Evolutionary conservation across 345 rosid genomes (phyloP), one percentile per base, ranked within the genome.

Genomic region (Hibiscus tridactylites): DNA sequence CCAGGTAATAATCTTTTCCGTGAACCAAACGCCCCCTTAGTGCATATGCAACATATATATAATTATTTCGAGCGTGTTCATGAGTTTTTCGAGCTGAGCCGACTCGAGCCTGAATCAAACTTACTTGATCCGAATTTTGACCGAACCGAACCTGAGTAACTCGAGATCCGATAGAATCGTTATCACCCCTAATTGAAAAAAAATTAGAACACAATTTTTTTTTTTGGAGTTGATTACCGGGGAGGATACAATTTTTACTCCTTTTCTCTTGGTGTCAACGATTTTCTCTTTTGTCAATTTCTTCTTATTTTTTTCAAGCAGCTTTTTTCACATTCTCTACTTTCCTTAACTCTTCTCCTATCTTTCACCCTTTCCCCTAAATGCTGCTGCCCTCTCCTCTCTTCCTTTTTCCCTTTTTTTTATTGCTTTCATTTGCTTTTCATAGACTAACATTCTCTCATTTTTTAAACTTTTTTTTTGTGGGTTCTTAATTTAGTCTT

Each of bases 391-490:
- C 46, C 1, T 5, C 24, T 21, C 3, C 24, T 12, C 6, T 37
- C 21, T 9, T 61, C 7, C 16, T 16, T 62, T 63, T 11, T 9
- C 31, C 3, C 8, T 8, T 62, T 35, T 35, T 24, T 16, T 37
- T 21, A 24, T 65, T 46, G 35, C 56, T 46, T 65, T 65, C 54
- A 26, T 33, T 53, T 28, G 61, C 69, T 13, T 56, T 50, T 68
- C 54, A 33, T 46, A 49, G 64, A 44, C 26, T 33, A 42, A 19
- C 76, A 33, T 70, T 24, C 47, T 17, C 21, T 31, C 6, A 8
- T 49, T 13, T 6, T 75, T 70, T 60, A 28, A 9, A 4, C 9
- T 61, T 76, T 47, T 76, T 29, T 70, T 54, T 16, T 77, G 46
- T 28, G 60, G 19, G 50, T 56, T 60, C 42, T 26, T 24, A 46